These are phyloP conservation scores for Nakaseomyces bracarensis DNA, from an alignment of 1,139 yeast species.

Conservation along the genomic window DNA sequence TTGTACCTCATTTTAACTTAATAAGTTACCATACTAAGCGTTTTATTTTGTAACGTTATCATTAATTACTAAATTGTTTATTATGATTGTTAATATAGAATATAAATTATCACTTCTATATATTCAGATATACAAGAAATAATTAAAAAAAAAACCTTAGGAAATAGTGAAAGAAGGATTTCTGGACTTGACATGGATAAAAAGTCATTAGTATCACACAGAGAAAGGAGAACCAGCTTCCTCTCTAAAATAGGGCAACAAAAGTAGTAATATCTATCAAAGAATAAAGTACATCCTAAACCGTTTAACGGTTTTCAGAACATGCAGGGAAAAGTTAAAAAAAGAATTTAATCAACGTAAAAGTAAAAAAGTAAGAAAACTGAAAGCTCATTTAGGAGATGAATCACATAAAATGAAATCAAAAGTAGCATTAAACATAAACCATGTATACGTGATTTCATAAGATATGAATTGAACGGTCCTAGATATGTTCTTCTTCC, in stretches of 20 bases:
- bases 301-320: background rate
- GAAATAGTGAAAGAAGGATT: background rate
- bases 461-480: too few species aligned
- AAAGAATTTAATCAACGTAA: background rate
- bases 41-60: too few species aligned
- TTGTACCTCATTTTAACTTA: too few species aligned
- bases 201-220: slow-evolving; percentile 3
- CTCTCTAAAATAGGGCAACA: background rate
- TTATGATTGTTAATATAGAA: background rate
- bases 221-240: slow-evolving; percentile 6
- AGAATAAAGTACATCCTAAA: slow-evolving; percentile 1
- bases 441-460: too few species aligned
- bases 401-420: too few species aligned
- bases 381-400: too few species aligned
- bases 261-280: slow-evolving; percentile 4
- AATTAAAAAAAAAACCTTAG: background rate
- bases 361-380: background rate
- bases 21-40: too few species aligned
- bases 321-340: background rate
- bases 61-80: too few species aligned
- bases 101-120: slow-evolving; percentile 2
- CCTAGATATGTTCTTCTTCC: too few species aligned
- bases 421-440: too few species aligned
- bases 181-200: too few species aligned
- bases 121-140: background rate